Base-by-base conservation (phyloP, 1,284 basidiomycete genomes). In the Pseudozyma thailandica region DNA sequence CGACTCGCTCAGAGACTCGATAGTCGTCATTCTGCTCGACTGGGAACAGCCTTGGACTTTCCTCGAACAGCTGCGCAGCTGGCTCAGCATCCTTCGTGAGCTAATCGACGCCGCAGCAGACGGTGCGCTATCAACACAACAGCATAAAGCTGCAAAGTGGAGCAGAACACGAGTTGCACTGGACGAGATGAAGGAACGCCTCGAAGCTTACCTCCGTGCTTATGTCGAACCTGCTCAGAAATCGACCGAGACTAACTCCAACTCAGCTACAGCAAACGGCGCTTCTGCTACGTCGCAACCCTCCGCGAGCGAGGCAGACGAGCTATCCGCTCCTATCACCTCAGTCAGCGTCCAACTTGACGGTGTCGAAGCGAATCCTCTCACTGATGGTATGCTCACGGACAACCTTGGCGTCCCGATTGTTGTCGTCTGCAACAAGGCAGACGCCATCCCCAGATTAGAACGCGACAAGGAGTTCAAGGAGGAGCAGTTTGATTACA, bases 1-100 rank as follows among this genome's bases (percentile, higher is more conserved):
- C 52, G 62, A 58, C 16, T 86, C 89, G 6, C 83, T 94, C 9
- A 86, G 89, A 33, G 91, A 95, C 77, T 91, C 92, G 0, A 86
- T 93, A 13, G 88, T 94, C 46, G 85, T 97, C 74, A 91, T 98
- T 74, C 88, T 90, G 0, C 86, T 98, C n/a, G 95, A 98, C 83
- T 98, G 94, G 95, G 93, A 93, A 72, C 88, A 88, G 73, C 95
- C 95, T 0, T 93, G 92, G 89, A 88, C 89, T 0, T 97, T 98
- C 84, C 83, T 95, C 1, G 88, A 90, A n/a, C 91, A 98, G 78
- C 85, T 98, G 6, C 86, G 91, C 60, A 88, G 86, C 41, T 98
- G 95, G 95, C 85, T 98, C 43, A 84, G 83, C 41, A 51, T 76
- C 31, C 49, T 82, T 4, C 51, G 47, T 35, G 54, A 62, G 44